phyloP scores from a whole-genome alignment of 2,329 filamentous ascomycete genomes.

The Bipolaris zeicola region DNA sequence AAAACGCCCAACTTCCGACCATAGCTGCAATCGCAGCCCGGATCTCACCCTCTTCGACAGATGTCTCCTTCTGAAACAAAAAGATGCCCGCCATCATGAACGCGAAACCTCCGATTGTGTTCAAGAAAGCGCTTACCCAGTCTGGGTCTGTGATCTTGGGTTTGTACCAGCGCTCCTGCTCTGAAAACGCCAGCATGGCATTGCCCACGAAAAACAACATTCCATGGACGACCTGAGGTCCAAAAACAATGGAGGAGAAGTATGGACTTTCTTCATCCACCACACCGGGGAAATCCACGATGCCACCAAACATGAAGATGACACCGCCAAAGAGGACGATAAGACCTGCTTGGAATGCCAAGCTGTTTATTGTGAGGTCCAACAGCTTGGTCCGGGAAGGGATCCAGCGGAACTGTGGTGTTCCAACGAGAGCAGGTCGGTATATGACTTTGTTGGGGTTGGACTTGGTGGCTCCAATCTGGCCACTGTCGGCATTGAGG shows the following conservation, averaged over 20 bases:
- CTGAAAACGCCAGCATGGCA: slow-evolving; percentile 29
- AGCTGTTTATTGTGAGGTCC: slow-evolving; percentile 24
- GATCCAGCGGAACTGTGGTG: slow-evolving; percentile 34
- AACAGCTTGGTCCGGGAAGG: slow-evolving; percentile 22
- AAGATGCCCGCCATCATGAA: slow-evolving; percentile 39
- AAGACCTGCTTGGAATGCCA: slow-evolving; percentile 38
- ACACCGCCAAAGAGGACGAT: slow-evolving; percentile 38
- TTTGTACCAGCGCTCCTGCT: slow-evolving; percentile 37
- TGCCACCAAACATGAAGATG: slow-evolving; percentile 38
- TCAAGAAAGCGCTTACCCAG: slow-evolving; percentile 36
- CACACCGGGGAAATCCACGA: slow-evolving; percentile 36
- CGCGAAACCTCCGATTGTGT: slow-evolving; percentile 32
- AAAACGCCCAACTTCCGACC: slow-evolving; percentile 35
- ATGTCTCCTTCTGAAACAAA: slow-evolving; percentile 19
- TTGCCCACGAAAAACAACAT: slow-evolving; percentile 36
- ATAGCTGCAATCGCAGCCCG: slow-evolving; percentile 25
- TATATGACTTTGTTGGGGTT: slow-evolving; percentile 19
- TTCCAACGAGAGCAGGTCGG: slow-evolving; percentile 32
- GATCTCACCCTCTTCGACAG: background rate
- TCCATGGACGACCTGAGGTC: slow-evolving; percentile 34
- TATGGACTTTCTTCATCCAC: slow-evolving; percentile 21
- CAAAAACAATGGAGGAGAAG: slow-evolving; percentile 29
- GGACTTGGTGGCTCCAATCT: slow-evolving; percentile 18
- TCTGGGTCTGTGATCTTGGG: slow-evolving; percentile 29
- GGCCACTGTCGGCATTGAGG: slow-evolving; percentile 30